Evolutionary conservation across 768 basidiomycete species (phyloP), one percentile per base, ranked within the genome.

Genomic region (Amanita thiersii): DNA sequence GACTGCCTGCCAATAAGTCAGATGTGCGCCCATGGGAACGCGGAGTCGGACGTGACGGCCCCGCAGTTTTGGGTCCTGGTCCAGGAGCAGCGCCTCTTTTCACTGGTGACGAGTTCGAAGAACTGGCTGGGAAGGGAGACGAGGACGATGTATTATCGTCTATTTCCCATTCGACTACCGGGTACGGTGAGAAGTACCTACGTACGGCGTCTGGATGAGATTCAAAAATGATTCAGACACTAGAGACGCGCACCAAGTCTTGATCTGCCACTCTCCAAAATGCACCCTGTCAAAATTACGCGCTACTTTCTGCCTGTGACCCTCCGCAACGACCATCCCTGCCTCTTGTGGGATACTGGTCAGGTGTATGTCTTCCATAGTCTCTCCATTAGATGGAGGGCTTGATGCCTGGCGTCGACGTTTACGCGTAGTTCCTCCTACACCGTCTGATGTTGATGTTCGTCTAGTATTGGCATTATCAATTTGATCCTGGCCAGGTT

Each of bases 151-250:
- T 50, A 15, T 54, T 56, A 19, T 81, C 80, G 37, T 81, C 75
- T 39, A 66, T 56, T 47, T 89, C 86, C 5, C 68, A 61, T 51
- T 90, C 86, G 14, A 69, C 68, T 18, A 85, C 61, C 11, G 92
- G 91, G 58, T 93, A 94, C 1, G 92, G 92, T 2, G 92, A 96
- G 57, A 86, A 91, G 63, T 93, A 93, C 87, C 91, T 92, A 48
- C 3, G 30, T 5, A 12, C 4, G 18, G 33, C 40, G 21, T 40
- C 28, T 32, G 28, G 3, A 21, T 39, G 8, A 26, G 23, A 4
- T 12, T 18, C 30, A 45, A 20, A 28, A 32, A 37, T 18, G 36
- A 35, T 15, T 8, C 31, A 23, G 20, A 46, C 31, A 23, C 32
- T 31, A 31, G 46, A 25, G 30, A 19, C 36, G 66, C 79, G 50